Evolutionary conservation across 768 basidiomycete species (phyloP).

Genomic region (Psilocybe cyanescens): DNA sequence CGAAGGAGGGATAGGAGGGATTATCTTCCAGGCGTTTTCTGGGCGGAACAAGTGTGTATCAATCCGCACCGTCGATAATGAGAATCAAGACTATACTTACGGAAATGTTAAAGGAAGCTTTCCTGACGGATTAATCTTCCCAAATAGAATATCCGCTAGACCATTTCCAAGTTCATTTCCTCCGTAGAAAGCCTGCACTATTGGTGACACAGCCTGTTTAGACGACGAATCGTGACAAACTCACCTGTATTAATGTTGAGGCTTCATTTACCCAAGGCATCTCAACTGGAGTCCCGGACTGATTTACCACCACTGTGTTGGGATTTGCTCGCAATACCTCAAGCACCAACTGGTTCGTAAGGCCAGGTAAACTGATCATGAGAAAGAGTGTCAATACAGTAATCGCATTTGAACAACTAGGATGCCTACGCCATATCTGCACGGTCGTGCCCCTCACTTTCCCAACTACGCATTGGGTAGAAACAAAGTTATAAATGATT

Average conservation of each 20-base stretch:
- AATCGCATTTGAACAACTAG: background rate
- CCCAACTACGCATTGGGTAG: conserved; percentile 32
- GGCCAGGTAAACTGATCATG: conserved; percentile 46
- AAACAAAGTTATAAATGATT: background rate
- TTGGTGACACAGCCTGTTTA: background rate
- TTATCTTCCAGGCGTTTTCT: conserved; percentile 56
- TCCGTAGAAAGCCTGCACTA: conserved; percentile 49
- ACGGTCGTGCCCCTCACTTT: conserved; percentile 66
- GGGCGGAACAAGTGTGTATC: background rate
- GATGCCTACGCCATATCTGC: conserved; percentile 42
- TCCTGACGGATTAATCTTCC: conserved; percentile 61
- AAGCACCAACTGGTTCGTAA: conserved; percentile 52
- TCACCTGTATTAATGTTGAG: conserved; percentile 43
- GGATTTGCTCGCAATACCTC: conserved; percentile 54
- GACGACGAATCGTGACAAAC: conserved; percentile 3
- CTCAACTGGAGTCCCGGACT: conserved; percentile 55
- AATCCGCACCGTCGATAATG: background rate
- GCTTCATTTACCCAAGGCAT: conserved; percentile 57
- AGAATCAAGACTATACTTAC: conserved; percentile 29
- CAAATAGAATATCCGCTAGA: conserved; percentile 62
- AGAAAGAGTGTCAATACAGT: background rate
- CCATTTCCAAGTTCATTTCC: conserved; percentile 62
- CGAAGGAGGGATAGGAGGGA: conserved; percentile 50
- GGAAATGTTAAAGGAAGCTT: conserved; percentile 62
- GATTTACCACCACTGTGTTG: conserved; percentile 59